These are phyloP conservation scores for Diplodia mutila DNA, from an alignment of 2,329 filamentous ascomycete genomes.

Conservation along the genomic window DNA sequence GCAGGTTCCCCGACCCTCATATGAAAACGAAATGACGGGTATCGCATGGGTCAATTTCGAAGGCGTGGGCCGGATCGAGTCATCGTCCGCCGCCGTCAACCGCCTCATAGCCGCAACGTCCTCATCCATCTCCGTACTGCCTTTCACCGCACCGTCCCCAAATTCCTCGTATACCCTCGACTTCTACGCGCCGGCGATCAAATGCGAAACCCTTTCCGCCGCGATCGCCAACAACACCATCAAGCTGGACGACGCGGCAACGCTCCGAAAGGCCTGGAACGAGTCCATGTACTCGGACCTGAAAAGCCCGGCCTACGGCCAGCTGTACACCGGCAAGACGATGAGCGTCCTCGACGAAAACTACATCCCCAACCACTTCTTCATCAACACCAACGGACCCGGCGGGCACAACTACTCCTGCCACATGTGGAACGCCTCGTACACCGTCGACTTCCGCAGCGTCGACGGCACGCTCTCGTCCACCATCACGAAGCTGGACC, in stretches of 20 bases:
- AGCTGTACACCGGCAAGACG: background rate
- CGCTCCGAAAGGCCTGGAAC: background rate
- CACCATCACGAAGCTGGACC: background rate
- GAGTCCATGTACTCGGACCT: background rate
- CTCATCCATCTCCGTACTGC: background rate
- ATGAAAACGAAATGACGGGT: background rate
- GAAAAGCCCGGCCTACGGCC: background rate
- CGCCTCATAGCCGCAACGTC: background rate
- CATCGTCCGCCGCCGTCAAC: background rate
- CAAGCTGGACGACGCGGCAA: background rate
- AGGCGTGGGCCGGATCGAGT: background rate
- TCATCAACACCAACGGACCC: background rate
- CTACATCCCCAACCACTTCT: background rate
- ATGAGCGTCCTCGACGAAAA: background rate
- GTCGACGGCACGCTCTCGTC: background rate
- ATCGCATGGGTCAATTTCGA: slow-evolving; percentile 1
- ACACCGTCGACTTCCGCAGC: background rate
- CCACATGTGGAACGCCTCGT: background rate
- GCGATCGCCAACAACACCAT: background rate
- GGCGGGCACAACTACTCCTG: background rate
- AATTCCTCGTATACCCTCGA: background rate
- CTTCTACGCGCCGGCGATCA: background rate
- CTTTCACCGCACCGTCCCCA: background rate
- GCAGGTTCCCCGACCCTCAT: background rate
- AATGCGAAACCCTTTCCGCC: background rate